phyloP scores from a whole-genome alignment of 257 asterid species.

The Solanum bulbocastanum region DNA sequence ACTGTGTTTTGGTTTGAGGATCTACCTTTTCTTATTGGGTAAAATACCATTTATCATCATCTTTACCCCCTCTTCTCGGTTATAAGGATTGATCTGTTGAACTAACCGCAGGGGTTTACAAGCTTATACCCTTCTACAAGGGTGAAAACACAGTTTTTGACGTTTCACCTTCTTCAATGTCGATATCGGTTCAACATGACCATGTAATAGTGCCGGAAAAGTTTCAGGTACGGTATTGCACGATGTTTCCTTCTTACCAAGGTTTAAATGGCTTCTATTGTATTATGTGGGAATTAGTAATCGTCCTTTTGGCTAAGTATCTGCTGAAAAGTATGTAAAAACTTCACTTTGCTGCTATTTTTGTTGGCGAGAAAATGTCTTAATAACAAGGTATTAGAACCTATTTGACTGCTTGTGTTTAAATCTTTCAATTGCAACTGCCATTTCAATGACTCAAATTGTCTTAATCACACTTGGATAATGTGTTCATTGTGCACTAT shows the following conservation, averaged over 20 bases:
- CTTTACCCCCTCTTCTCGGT: not conserved
- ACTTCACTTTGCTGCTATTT: not conserved
- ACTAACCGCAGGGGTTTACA: conserved; percentile 57
- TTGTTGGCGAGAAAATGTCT: not conserved
- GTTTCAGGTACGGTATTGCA: conserved; percentile 58
- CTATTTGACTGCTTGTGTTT: not conserved
- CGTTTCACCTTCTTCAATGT: conserved; percentile 81
- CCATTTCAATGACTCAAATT: not conserved
- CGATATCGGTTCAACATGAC: conserved; percentile 70
- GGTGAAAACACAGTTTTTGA: conserved; percentile 96
- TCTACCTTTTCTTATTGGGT: not conserved
- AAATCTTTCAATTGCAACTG: not conserved
- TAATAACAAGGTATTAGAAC: not conserved
- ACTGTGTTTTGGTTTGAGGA: not conserved
- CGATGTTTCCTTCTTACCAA: not conserved
- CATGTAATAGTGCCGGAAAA: conserved; percentile 58
- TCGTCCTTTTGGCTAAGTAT: not conserved
- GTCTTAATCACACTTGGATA: not conserved
- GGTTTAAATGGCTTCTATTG: not conserved
- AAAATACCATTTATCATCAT: not conserved
- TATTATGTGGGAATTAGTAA: not conserved
- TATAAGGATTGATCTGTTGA: conserved; percentile 10
- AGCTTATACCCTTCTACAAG: conserved; percentile 90
- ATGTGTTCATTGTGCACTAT: not conserved
- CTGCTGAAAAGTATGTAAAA: not conserved